Percentiles rank a stretch among this genome's conserved stretches.
Evolutionary conservation across 2,329 filamentous ascomycete genomes (phyloP).

Genomic region (Bipolaris cookei): DNA sequence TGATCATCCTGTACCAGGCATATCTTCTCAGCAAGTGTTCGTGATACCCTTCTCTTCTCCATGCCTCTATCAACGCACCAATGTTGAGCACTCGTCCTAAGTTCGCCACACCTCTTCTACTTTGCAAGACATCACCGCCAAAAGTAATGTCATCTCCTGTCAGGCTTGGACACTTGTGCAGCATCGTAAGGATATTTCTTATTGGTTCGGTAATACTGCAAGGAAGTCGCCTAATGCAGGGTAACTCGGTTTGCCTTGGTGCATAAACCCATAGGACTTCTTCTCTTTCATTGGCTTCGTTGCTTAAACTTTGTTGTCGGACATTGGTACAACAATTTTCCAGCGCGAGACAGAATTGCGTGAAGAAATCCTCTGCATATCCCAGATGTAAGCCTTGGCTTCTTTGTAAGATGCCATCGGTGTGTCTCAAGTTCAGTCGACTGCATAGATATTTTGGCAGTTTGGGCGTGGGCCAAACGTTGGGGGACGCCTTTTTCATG

Average conservation of each 20-base stretch:
- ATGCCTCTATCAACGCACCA: not conserved
- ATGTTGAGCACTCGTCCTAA: not conserved
- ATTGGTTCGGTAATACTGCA: not conserved
- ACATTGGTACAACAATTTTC: not conserved
- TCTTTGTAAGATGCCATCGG: not conserved
- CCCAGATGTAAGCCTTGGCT: not conserved
- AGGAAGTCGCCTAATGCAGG: not conserved
- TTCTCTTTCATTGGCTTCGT: not conserved
- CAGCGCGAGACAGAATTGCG: not conserved
- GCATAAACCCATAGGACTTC: not conserved
- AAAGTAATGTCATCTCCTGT: not conserved
- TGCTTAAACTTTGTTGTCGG: not conserved
- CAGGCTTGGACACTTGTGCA: not conserved
- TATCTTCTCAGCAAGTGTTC: conserved; percentile 1
- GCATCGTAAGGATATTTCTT: not conserved
- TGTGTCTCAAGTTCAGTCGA: not conserved
- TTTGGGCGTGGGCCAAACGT: not conserved
- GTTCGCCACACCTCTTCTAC: not conserved
- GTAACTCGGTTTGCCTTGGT: not conserved
- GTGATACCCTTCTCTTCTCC: conserved; percentile 1
- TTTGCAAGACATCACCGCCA: not conserved
- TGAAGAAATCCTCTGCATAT: not conserved
- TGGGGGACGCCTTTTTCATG: not conserved
- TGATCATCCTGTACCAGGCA: conserved; percentile 1
- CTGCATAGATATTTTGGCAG: not conserved